Base-by-base conservation (phyloP, 2,329 filamentous ascomycete species). In the Venturia asperata region DNA sequence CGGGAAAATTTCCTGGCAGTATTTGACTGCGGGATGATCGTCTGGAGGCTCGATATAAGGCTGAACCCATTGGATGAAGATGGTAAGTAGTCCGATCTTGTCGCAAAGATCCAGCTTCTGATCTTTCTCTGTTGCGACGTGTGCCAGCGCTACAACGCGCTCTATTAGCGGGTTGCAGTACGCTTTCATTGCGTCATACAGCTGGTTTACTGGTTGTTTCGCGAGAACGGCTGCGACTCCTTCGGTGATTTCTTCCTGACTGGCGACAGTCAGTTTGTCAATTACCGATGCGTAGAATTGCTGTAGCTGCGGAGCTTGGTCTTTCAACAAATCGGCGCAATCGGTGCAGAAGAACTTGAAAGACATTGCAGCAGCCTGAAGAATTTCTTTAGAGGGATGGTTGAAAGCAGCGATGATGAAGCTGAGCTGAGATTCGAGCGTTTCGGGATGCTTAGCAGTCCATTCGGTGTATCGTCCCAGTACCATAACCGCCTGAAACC, bases 271-370 rank as follows among this genome's bases (percentile, higher is more conserved):
- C 19, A 99, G 81, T 70, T 88, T 90, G 75, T 96, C 91, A 45
- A 97, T 83, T 60, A 96, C 88, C 69, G 90, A 87, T 72, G 96
- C 87, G 75, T 97, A 99, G 75, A 99, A 99, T 3, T 87, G 84
- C 75, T 99, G 94, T 19, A 99, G 82, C 71, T 96, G 91, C 10
- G 87, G 76, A 43, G 96, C 90, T 74, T 96, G 92, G 5, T 84
- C 87, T 69, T 91, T 89, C 30, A 99, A 83, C 43, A 96, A 82
- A 72, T 91, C 86, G 70, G 89, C 91, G 80, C 94, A 99, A 77
- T 99, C 94, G 17, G 89, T 92, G 73, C 95, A 97, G 77, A 99
- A 92, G 80, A 94, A 99, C 72, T 95, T 96, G 80, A 99, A 92
- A 2, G 94, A 89, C 76, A 97, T 85, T 6, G 94, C 94, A 21